Percentiles rank a stretch among this genome's conserved stretches.
Conservation (phyloP, 768 basidiomycete genomes). For the Trametes cingulata region DNA sequence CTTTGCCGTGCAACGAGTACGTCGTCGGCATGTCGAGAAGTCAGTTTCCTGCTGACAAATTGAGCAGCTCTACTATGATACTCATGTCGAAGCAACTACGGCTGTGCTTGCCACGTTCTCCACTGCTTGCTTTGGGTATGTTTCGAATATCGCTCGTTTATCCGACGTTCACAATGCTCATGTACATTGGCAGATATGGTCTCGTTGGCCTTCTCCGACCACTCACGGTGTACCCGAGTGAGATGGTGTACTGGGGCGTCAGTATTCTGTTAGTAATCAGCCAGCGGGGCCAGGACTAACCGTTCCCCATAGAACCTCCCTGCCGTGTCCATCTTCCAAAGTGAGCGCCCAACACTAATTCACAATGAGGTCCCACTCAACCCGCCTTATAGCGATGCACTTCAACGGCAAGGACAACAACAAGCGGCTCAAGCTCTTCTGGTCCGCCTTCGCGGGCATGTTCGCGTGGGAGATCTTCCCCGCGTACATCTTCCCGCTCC, state of each 20-base stretch:
- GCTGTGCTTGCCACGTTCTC: slow-evolving; percentile 65
- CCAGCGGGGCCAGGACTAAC: background rate
- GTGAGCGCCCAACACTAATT: slow-evolving; percentile 28
- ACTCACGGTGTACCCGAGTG: slow-evolving; percentile 59
- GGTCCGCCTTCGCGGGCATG: slow-evolving; percentile 51
- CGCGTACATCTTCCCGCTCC: slow-evolving; percentile 61
- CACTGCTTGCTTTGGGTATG: slow-evolving; percentile 61
- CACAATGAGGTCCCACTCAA: slow-evolving; percentile 24
- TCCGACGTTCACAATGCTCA: background rate
- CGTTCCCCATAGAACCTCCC: slow-evolving; percentile 46
- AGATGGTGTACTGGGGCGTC: slow-evolving; percentile 63
- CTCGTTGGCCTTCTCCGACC: slow-evolving; percentile 60
- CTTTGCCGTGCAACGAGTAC: slow-evolving; percentile 60
- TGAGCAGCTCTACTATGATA: slow-evolving; percentile 57
- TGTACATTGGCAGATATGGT: slow-evolving; percentile 46
- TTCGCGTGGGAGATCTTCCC: slow-evolving; percentile 55
- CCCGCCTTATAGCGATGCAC: slow-evolving; percentile 44
- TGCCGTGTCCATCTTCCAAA: slow-evolving; percentile 61
- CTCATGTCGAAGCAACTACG: slow-evolving; percentile 53
- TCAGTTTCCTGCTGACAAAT: background rate
- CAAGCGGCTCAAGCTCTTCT: slow-evolving; percentile 55
- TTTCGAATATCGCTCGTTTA: background rate
- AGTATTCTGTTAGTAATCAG: slow-evolving; percentile 19
- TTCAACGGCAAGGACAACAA: slow-evolving; percentile 44
- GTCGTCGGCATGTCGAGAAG: slow-evolving; percentile 13